Base-by-base conservation (phyloP, 306 rosid species). In the Begonia masoniana region DNA sequence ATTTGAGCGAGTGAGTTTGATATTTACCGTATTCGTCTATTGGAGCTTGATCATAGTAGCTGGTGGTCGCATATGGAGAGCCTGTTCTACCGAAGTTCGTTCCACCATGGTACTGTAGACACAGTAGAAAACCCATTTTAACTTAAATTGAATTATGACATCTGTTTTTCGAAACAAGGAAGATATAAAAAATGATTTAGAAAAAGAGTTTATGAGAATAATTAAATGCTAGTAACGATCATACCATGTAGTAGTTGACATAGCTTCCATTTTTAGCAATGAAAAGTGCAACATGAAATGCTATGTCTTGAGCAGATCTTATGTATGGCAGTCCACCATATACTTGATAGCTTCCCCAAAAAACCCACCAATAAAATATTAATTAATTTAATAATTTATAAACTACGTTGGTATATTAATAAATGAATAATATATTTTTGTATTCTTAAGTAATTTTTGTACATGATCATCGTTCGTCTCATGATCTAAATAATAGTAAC, bases 281-380 rank as follows among this genome's bases (percentile, higher is more conserved):
- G 50, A 88, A 88, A 59, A 84, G 89, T 15, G 83, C 67, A 64
- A 72, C 88, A 48, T 82, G 89, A 65, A 75, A 84, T 66, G 97
- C 95, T 15, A 88, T 78, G 64, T 88, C 85, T 73, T 85, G 66
- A 0, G 89, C 87, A 8, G 95, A 76, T 62, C 97, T 78, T 68
- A 82, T 70, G 62, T 72, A 78, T n/a, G 97, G 88, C 49, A 50
- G 6, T 26, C 64, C 87, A 47, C 97, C 95, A 24, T 77, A 80
- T 24, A 77, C 79, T 64, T 88, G 87, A 66, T 71, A 79, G 76
- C 95, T 88, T 57, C 45, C 9, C 39, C 39, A 31, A 31, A 31
- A 31, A 31, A 31, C 8, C 24, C 24, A 21, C 4, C 24, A 21
- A 21, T 21, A 2, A 21, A 21, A 21, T 21, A 17, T 1, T 17